Evolutionary conservation across 129 eudicot species (phyloP), one percentile per base, ranked within the genome.

Genomic region (Saposhnikovia divaricata): DNA sequence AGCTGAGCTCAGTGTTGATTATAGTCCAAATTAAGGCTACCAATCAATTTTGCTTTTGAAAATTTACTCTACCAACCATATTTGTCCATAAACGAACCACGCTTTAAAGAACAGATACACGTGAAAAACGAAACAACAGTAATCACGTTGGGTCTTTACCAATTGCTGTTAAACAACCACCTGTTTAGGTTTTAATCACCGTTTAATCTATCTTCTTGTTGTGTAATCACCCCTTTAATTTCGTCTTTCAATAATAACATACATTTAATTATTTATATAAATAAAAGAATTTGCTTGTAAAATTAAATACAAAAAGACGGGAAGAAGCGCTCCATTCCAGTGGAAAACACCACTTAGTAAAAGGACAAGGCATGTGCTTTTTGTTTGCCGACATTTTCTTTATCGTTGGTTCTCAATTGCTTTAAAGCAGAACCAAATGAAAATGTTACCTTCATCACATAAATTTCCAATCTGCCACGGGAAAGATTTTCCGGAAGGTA

Each of bases 341-440:
- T 39, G 75, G 75, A 72, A 61, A 61, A n/a, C 69, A 61, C 69
- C 34, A 61, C 69, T 59, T 59, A 59, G 68, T 61, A 61, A 61
- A 61, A 61, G 69, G 69, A 61, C 69, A 61, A n/a, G 34, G 51
- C 76, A 72, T 40, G 76, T 72, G 76, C 51, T 61, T 61, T 59
- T 61, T 9, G 37, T 61, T 61, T 61, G 69, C 69, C 69, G 69
- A 61, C 69, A 37, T n/a, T 61, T 10, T 61, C 69, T 2, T 61
- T 25, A 61, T 61, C 37, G 25, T 61, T 23, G 13, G 13, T 3
- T 15, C 16, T 47, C 53, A 13, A 16, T 50, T 50, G 21, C 23
- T 50, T 50, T 4, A 1, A 50, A 4, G 1, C 19, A 44, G 1
- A 44, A 8, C 47, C 13, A 44, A 40, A 40, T 40, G 43, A 40